Percentiles rank a stretch among this genome's conserved stretches.
Evolutionary conservation across 495 filamentous ascomycete genomes (phyloP).

Genomic region (Lineolata rhizophorae): DNA sequence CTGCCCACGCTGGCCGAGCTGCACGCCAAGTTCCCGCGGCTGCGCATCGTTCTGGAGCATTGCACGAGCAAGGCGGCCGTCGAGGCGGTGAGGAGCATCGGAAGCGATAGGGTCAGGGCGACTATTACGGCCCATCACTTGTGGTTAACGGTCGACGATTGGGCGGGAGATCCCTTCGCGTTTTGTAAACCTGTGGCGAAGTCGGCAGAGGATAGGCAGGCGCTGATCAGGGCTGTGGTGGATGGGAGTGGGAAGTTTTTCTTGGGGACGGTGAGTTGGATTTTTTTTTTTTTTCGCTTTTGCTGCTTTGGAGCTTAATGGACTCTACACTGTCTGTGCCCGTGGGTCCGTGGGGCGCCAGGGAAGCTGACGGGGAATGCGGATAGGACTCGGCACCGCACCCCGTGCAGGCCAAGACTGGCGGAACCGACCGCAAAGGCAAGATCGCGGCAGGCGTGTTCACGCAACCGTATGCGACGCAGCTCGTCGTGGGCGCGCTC

Average conservation of each 20-base stretch:
- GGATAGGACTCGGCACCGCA: slow-evolving; percentile 65
- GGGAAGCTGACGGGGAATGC: slow-evolving; percentile 14
- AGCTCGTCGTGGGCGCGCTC: slow-evolving; percentile 50
- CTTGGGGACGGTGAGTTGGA: slow-evolving; percentile 26
- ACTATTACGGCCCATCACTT: slow-evolving; percentile 67
- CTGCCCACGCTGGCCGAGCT: slow-evolving; percentile 53
- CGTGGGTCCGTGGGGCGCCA: too few relatives aligned
- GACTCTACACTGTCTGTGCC: too few relatives aligned
- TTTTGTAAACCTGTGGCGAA: slow-evolving; percentile 54
- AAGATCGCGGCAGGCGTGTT: slow-evolving; percentile 70
- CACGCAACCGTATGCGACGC: slow-evolving; percentile 71
- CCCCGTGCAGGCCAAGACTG: slow-evolving; percentile 47
- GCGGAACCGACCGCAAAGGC: slow-evolving; percentile 25
- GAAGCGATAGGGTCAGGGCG: slow-evolving; percentile 48
- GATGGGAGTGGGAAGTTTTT: slow-evolving; percentile 64
- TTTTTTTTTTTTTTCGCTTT: background rate
- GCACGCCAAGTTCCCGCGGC: slow-evolving; percentile 51
- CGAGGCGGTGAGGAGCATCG: slow-evolving; percentile 51
- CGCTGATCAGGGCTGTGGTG: slow-evolving; percentile 45
- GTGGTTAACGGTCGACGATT: slow-evolving; percentile 54
- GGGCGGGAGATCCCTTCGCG: slow-evolving; percentile 50
- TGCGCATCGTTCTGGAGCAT: slow-evolving; percentile 65
- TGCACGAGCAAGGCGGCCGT: slow-evolving; percentile 70
- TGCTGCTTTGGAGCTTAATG: too few relatives aligned
- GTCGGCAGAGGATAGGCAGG: slow-evolving; percentile 48